phyloP scores from a whole-genome alignment of 2,329 filamentous ascomycete species.

The Talaromyces sp. region DNA sequence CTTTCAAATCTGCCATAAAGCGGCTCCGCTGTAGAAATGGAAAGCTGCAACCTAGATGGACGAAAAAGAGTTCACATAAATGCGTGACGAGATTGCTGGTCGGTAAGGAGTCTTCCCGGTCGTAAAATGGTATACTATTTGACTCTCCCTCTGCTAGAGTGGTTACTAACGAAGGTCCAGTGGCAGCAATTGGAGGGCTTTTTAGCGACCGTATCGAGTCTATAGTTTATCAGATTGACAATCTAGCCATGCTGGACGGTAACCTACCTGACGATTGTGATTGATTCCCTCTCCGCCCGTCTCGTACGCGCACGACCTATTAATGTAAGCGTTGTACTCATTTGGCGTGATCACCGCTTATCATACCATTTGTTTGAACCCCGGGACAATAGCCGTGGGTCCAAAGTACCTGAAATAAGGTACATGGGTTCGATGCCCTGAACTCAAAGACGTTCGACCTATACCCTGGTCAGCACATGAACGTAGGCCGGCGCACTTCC shows the following conservation, averaged over 20 bases:
- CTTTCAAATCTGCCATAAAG: constrained; percentile 72
- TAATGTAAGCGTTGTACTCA: constrained; percentile 24
- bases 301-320: constrained; percentile 59
- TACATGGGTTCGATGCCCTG: constrained; percentile 51
- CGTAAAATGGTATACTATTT: constrained; percentile 67
- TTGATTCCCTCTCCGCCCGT: constrained; percentile 45
- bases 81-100: constrained; percentile 73
- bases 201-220: constrained; percentile 39
- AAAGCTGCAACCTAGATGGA: constrained; percentile 79
- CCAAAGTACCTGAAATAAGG: constrained; percentile 91
- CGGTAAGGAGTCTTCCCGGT: constrained; percentile 66
- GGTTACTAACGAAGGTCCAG: constrained; percentile 23
- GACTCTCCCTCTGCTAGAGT: constrained; percentile 31
- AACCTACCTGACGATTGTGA: constrained; percentile 40
- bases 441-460: constrained; percentile 41
- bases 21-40: constrained; percentile 73
- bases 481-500: no score
- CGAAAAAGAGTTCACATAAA: constrained; percentile 77
- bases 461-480: neutral
- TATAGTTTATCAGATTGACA: constrained; percentile 20
- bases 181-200: constrained; percentile 33
- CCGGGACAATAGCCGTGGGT: constrained; percentile 84
- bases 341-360: neutral
- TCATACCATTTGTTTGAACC: constrained; percentile 84
- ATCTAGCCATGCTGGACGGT: neutral